Percentiles rank a stretch among this genome's conserved stretches.
These are phyloP conservation scores for Sugiyamaella neomexicana DNA, from an alignment of 1,139 yeast genomes.

Conservation along the genomic window DNA sequence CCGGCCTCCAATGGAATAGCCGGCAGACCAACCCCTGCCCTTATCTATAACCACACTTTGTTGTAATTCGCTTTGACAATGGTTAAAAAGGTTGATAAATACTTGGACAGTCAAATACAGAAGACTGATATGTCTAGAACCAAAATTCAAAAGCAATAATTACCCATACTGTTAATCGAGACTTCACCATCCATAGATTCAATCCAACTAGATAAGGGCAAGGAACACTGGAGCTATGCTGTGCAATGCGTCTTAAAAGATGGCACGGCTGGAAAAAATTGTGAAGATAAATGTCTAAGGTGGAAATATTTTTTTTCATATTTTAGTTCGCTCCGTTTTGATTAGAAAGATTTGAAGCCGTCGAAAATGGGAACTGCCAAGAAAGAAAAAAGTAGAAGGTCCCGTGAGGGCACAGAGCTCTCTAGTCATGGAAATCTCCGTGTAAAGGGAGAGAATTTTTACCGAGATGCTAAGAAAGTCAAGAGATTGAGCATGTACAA, in stretches of 20 bases:
- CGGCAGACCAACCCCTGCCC: neutral
- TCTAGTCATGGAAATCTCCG: slow-evolving; percentile 75
- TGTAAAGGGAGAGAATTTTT: slow-evolving; percentile 96
- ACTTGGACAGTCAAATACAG: no score
- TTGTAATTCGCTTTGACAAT: no score
- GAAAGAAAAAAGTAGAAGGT: slow-evolving; percentile 85
- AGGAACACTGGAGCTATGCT: neutral
- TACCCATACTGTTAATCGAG: no score
- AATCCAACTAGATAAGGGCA: slow-evolving; percentile 12
- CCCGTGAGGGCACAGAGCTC: slow-evolving; percentile 67
- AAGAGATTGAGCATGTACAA: slow-evolving; percentile 90
- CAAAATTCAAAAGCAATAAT: no score
- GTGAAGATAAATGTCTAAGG: neutral
- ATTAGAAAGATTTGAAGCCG: neutral
- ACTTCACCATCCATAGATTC: no score
- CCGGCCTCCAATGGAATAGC: no score
- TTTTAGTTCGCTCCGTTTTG: neutral
- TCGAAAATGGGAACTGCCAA: slow-evolving; percentile 81
- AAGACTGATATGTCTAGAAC: no score
- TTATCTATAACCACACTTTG: no score
- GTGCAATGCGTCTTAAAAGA: neutral
- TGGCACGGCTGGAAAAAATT: slow-evolving; percentile 9
- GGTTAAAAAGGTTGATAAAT: no score
- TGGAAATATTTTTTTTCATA: slow-evolving; percentile 1
- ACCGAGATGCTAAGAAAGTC: slow-evolving; percentile 87